Evolutionary conservation across 768 basidiomycete genomes (phyloP).

Genomic region (Rhodotorula paludigena): DNA sequence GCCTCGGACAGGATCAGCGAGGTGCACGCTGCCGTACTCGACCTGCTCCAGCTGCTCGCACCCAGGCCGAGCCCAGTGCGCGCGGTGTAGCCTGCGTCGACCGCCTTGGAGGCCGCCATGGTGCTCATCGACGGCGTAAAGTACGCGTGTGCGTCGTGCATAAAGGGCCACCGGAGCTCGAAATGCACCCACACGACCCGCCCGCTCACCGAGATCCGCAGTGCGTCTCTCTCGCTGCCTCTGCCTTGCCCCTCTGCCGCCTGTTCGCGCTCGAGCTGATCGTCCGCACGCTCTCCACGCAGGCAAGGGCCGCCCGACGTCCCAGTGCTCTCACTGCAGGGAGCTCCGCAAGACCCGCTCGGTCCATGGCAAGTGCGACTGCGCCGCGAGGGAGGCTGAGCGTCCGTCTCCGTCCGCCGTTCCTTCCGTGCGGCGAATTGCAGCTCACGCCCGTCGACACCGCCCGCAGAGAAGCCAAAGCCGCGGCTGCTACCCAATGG

Average conservation of each 20-base stretch:
- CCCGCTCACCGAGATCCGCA: slow-evolving; percentile 35
- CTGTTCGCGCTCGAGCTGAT: not conserved
- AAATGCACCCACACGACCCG: slow-evolving; percentile 36
- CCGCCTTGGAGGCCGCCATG: too few relatives aligned
- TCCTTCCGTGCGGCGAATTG: not conserved
- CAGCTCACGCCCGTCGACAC: too few relatives aligned
- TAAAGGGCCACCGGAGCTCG: slow-evolving; percentile 31
- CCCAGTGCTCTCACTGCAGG: slow-evolving; percentile 35
- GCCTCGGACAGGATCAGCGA: too few relatives aligned
- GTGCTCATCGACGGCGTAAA: slow-evolving; percentile 35
- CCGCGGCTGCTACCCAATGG: slow-evolving; percentile 28
- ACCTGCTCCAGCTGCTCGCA: too few relatives aligned
- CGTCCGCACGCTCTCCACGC: not conserved
- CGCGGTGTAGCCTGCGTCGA: too few relatives aligned
- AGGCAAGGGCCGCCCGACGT: slow-evolving; percentile 38
- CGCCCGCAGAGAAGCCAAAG: not conserved
- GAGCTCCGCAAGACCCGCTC: slow-evolving; percentile 27
- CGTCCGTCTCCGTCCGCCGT: slow-evolving; percentile 14
- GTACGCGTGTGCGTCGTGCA: slow-evolving; percentile 37
- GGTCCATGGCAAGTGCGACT: slow-evolving; percentile 35
- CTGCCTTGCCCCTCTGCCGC: not conserved
- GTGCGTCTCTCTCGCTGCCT: slow-evolving; percentile 19
- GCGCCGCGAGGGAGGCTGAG: slow-evolving; percentile 7
- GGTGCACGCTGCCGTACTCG: too few relatives aligned
- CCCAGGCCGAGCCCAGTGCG: too few relatives aligned